These are phyloP conservation scores for Ambrosiella beaveri DNA, from an alignment of 2,329 filamentous ascomycete species.

Conservation along the genomic window DNA sequence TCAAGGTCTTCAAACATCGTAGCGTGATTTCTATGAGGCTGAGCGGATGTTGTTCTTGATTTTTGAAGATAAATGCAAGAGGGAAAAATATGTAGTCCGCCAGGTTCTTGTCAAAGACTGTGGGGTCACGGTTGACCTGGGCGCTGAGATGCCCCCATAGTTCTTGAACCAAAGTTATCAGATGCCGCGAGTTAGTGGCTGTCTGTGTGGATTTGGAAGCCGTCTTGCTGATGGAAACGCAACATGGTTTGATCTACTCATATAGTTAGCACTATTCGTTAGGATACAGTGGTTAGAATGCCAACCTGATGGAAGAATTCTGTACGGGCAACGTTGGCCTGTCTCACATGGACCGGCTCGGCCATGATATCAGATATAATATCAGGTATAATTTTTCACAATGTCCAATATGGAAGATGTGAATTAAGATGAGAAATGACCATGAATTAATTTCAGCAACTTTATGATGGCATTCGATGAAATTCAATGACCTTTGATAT, in stretches of 20 bases:
- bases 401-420: not conserved
- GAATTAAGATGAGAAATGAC: no score
- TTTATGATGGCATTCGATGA: not conserved
- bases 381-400: not conserved
- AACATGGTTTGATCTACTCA: slow-evolving; percentile 42
- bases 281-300: not conserved
- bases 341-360: not conserved
- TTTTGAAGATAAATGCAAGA: slow-evolving; percentile 67
- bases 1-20: slow-evolving; percentile 54
- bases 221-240: slow-evolving; percentile 41
- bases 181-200: slow-evolving; percentile 24
- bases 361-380: not conserved
- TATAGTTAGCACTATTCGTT: not conserved
- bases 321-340: slow-evolving; percentile 16
- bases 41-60: slow-evolving; percentile 53
- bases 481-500: not conserved
- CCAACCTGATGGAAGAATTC: slow-evolving; percentile 23
- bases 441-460: no score
- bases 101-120: slow-evolving; percentile 56
- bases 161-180: slow-evolving; percentile 29
- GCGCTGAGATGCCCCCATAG: slow-evolving; percentile 29
- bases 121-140: slow-evolving; percentile 27
- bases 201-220: slow-evolving; percentile 31
- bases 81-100: slow-evolving; percentile 95
- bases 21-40: slow-evolving; percentile 59